Evolutionary conservation across 2,329 filamentous ascomycete genomes (phyloP).

Genomic region (Diplodia sapinea): DNA sequence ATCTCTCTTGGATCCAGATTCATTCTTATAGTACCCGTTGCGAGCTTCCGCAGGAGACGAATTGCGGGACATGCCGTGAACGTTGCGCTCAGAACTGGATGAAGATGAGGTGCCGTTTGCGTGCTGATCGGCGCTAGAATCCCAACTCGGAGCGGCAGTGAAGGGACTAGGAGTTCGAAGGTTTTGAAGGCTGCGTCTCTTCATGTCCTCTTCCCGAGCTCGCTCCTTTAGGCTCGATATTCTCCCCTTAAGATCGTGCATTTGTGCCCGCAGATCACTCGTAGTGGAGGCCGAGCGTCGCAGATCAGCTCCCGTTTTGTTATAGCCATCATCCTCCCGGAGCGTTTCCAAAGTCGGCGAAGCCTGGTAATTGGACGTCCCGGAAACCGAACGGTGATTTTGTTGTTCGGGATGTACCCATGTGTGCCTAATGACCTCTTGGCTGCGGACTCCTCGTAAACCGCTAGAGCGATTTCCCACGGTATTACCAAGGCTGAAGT

Average conservation of each 20-base stretch:
- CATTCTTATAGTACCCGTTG: constrained; percentile 4
- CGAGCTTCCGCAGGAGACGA: neutral
- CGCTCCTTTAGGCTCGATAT: constrained; percentile 81
- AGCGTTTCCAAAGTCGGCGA: constrained; percentile 53
- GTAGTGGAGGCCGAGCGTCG: constrained; percentile 74
- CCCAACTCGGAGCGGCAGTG: constrained; percentile 70
- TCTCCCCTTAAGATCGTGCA: constrained; percentile 83
- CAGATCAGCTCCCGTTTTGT: constrained; percentile 43
- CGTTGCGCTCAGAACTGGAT: constrained; percentile 29
- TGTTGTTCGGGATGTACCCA: constrained; percentile 24
- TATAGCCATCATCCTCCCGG: constrained; percentile 47
- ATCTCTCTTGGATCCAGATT: constrained; percentile 32
- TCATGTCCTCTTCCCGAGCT: constrained; percentile 77
- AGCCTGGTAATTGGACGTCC: constrained; percentile 42
- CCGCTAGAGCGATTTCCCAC: constrained; percentile 24
- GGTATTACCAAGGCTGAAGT: constrained; percentile 33
- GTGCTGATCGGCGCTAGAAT: constrained; percentile 47
- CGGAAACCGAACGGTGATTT: constrained; percentile 22
- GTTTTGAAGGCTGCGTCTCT: constrained; percentile 76
- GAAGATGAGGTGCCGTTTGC: constrained; percentile 34
- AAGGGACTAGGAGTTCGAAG: constrained; percentile 79
- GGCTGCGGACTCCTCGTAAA: constrained; percentile 48
- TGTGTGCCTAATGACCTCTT: constrained; percentile 47
- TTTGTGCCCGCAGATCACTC: constrained; percentile 78
- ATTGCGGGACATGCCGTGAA: neutral